Base-by-base conservation (phyloP, 768 basidiomycete genomes). In the Boletus fagicola region DNA sequence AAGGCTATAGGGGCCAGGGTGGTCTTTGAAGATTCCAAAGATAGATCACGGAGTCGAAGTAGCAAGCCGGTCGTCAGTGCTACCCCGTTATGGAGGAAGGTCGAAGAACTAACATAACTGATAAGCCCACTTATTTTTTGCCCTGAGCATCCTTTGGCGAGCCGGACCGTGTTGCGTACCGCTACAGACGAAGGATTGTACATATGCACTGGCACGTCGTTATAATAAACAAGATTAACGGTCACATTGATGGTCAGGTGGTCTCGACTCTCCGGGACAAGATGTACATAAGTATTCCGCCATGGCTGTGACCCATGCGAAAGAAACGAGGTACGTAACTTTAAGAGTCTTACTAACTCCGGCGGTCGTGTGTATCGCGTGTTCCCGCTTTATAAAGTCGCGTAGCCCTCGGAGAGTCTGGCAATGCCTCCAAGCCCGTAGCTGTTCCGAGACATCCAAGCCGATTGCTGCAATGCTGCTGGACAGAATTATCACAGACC, bases 401-500 rank as follows among this genome's bases (percentile, higher is more conserved):
- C 62, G 45, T 51, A 39, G 24, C 39, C 8, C 13, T 46, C 31
- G n/a, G 24, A 53, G 30, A 26, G 47, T 35, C 24, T 49, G 53
- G 54, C 33, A 31, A 59, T 61, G 57, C 62, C 43, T 57, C 50
- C 51, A 18, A 43, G 39, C 12, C 26, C 39, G 35, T 54, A 53
- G 57, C 24, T 45, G 22, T 22, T 44, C 26, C 8, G 38, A 45
- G 4, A 24, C 44, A 18, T 28, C 42, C 51, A 50, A 49, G 20
- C 42, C 35, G 36, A 57, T 46, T 45, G 49, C 33, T 22, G 18
- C 58, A 2, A 68, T 72, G 70, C 51, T 58, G 10, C 61, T 70
- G 42, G 72, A 73, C 59, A 71, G 71, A 44, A 73, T 70, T 28
- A 45, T 64, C 47, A 71, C 70, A 0, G 71, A 72, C 49, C 72